A percentile compares a stretch with the other conserved stretches of the same genome.
Evolutionary conservation across 768 basidiomycete species (phyloP).

Genomic region (Sporobolomyces phaffii): DNA sequence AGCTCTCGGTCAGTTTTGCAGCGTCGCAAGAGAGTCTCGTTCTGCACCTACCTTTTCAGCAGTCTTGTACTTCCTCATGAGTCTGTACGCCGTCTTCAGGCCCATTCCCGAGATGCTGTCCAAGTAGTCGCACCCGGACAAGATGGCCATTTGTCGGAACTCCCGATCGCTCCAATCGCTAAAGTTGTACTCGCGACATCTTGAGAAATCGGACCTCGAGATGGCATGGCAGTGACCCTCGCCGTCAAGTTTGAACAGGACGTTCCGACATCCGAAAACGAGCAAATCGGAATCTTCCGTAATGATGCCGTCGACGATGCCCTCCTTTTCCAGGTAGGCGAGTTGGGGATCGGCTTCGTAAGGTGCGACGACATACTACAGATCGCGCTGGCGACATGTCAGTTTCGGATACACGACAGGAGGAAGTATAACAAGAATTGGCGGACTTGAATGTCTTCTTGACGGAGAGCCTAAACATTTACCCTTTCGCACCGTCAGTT

Average conservation of each 20-base stretch:
- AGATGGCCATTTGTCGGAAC: conserved; percentile 67
- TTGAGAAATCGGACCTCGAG: conserved; percentile 46
- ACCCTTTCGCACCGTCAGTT: too few species aligned
- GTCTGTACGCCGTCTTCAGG: conserved; percentile 79
- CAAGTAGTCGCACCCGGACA: conserved; percentile 88
- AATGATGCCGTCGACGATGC: conserved; percentile 80
- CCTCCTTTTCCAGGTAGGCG: conserved; percentile 76
- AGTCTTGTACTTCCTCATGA: conserved; percentile 78
- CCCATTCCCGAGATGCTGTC: conserved; percentile 86
- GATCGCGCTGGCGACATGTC: not conserved
- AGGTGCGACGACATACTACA: conserved; percentile 79
- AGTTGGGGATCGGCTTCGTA: conserved; percentile 99
- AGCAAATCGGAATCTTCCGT: conserved; percentile 97
- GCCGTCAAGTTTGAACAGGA: conserved; percentile 85
- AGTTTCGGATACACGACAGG: not conserved
- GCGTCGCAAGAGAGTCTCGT: not conserved
- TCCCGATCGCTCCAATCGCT: conserved; percentile 82
- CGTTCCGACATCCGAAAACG: conserved; percentile 88
- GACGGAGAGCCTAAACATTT: conserved; percentile 71
- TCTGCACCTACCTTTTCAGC: conserved; percentile 66
- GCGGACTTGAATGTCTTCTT: conserved; percentile 57
- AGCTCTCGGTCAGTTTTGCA: not conserved
- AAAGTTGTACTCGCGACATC: conserved; percentile 63
- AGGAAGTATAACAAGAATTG: not conserved
- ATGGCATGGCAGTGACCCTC: conserved; percentile 50